Evolutionary conservation across 108 stramenopile species (phyloP), one percentile per base, ranked within the genome.

Genomic region (Cyclostephanos tholiformis): DNA sequence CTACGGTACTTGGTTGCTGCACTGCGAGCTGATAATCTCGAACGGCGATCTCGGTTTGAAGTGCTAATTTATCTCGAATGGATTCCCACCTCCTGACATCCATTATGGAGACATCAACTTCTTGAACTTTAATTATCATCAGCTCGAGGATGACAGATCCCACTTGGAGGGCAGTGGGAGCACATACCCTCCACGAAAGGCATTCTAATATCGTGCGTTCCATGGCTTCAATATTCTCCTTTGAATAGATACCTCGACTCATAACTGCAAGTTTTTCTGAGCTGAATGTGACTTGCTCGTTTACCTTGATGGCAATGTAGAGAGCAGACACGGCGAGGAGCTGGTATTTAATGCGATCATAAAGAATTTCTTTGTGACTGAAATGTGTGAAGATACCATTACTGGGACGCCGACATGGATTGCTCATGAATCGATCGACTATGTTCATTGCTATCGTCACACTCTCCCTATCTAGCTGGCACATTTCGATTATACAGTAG

Each of bases 231-330:
- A 92, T 84, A 1, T 92, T 80, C 19, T 75, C 36, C 16, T 58
- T 60, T 0, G 74, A 71, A 73, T 85, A 84, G 17, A 46, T 58
- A n/a, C 88, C 87, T 23, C 76, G 84, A 50, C 81, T 79, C n/a
- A n/a, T n/a, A n/a, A n/a, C n/a, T n/a, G n/a, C n/a, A n/a, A n/a
- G n/a, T n/a, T n/a, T n/a, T n/a, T n/a, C n/a, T n/a, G n/a, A 88
- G n/a, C 78, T 68, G 25, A 92, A 62, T 17, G 82, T 89, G 48
- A 81, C 52, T 4, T 61, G 75, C 70, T 83, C 84, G 55, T 88
- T 77, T 22, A 85, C 72, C 65, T 90, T 90, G 41, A 86, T 71
- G 29, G 89, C 69, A 13, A 76, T 67, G 72, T 87, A 90, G 12
- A 90, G 58, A 17, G 73, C 72, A 20, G 85, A 48, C 63, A 90